These are phyloP conservation scores for Rhizophora apiculata DNA, from an alignment of 345 rosid species.

Conservation along the genomic window DNA sequence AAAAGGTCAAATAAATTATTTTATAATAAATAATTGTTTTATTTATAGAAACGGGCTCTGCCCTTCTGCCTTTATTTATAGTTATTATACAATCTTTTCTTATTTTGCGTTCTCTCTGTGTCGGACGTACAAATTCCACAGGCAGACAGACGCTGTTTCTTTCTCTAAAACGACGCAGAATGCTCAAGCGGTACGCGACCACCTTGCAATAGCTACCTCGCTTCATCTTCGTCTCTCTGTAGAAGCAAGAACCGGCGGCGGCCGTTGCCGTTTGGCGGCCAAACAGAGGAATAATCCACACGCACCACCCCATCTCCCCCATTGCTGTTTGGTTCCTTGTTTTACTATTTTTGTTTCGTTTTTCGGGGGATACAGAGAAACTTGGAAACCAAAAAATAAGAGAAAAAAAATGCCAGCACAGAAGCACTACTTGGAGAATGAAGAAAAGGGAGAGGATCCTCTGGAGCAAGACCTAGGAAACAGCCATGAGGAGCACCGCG, in stretches of 20 bases:
- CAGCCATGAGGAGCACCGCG: neutral
- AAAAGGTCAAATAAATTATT: no score
- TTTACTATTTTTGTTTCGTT: neutral
- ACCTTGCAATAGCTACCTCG: neutral
- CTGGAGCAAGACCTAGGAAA: constrained; percentile 1
- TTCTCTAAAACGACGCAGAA: neutral
- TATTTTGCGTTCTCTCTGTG: neutral
- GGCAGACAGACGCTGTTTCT: neutral
- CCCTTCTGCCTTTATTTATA: no score
- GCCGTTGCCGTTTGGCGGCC: no score
- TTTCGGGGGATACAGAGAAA: neutral
- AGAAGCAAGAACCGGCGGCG: neutral
- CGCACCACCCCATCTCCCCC: no score
- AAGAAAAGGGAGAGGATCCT: neutral
- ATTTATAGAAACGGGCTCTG: no score
- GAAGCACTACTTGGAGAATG: constrained; percentile 17
- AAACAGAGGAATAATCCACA: no score
- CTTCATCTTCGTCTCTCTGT: neutral
- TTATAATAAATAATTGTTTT: no score
- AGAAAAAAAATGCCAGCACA: constrained; percentile 23
- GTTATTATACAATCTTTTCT: no score
- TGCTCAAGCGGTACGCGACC: neutral
- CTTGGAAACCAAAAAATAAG: neutral
- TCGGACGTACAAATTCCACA: no score
- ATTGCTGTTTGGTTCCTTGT: neutral